Percentiles rank a stretch among this genome's conserved stretches.
phyloP scores from a whole-genome alignment of 306 rosid species.

The Quercus mongolica region DNA sequence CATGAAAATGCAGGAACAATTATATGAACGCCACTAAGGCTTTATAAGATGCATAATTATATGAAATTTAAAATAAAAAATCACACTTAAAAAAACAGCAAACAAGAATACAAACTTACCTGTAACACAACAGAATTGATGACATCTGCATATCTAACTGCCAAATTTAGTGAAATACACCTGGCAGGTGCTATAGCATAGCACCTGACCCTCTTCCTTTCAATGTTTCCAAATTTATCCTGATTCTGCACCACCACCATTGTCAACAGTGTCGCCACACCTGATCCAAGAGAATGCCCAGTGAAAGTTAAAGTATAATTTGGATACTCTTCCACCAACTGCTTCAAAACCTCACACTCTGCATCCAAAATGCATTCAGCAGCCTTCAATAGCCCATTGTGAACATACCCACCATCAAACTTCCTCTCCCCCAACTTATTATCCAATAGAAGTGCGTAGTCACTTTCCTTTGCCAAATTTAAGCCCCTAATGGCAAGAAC shows the following conservation, averaged over 20 bases:
- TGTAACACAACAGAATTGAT: conserved; percentile 89
- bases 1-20: not conserved
- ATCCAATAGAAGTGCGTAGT: conserved; percentile 80
- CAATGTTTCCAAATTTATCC: conserved; percentile 62
- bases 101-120: conserved; percentile 47
- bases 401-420: conserved; percentile 93
- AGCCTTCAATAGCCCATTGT: conserved; percentile 85
- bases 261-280: conserved; percentile 74
- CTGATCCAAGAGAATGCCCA: conserved; percentile 92
- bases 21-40: not conserved
- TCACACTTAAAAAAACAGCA: conserved; percentile 3
- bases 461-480: conserved; percentile 85
- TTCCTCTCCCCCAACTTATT: conserved; percentile 78
- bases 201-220: conserved; percentile 74
- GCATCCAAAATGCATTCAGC: conserved; percentile 72
- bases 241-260: conserved; percentile 71
- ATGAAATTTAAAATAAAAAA: not conserved
- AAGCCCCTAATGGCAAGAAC: conserved; percentile 88
- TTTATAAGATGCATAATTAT: conserved; percentile 1
- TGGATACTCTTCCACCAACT: conserved; percentile 57
- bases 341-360: conserved; percentile 58
- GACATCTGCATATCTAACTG: conserved; percentile 92
- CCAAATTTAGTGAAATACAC: conserved; percentile 84
- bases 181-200: conserved; percentile 92
- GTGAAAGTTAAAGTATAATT: conserved; percentile 74